Evolutionary conservation across 202 grass and related monocot genomes (phyloP), one percentile per base, ranked within the genome.

Genomic region (Panicum virgatum): DNA sequence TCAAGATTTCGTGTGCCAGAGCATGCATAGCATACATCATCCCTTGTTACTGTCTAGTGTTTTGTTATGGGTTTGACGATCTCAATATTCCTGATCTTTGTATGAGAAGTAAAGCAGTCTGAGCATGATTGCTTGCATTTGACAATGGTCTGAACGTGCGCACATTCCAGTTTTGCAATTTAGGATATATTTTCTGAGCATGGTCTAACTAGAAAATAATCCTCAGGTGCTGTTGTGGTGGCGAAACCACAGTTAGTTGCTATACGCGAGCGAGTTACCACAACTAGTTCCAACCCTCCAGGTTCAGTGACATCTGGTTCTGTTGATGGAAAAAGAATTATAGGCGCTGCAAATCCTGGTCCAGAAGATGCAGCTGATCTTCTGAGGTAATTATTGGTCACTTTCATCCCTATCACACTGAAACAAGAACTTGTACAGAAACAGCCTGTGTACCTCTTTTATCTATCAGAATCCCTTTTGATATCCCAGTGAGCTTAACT

Each of bases 351-450:
- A 51, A 98, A 95, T 88, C 95, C 90, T 47, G 90, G 93, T 19
- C 88, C 88, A 32, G 88, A 94, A 85, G 95, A 98, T 80, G 95
- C 92, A 80, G 88, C 90, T 12, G 90, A 94, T 54, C 88, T 98
- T 82, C 82, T 98, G 47, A 98, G 95, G 91, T 94, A 82, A 76
- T n/a, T 52, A 1, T 58, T 62, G 36, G 8, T 78, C 15, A 9
- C 40, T 10, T 68, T 56, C 10, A 12, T 18, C 2, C 66, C 15
- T n/a, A 15, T 27, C 3, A 7, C 9, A 61, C 57, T 5, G 7
- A 27, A 25, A 27, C 12, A 14, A 56, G 40, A 2, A 43, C 40
- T 10, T 14, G 9, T 7, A 53, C 53, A 1, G 23, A 73, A 86
- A n/a, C 9, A 73, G 6, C 26, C 39, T 37, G 16, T 62, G 4